Base-by-base conservation (phyloP, 2,329 filamentous ascomycete species). In the Pseudopyrenochaeta lycopersici region DNA sequence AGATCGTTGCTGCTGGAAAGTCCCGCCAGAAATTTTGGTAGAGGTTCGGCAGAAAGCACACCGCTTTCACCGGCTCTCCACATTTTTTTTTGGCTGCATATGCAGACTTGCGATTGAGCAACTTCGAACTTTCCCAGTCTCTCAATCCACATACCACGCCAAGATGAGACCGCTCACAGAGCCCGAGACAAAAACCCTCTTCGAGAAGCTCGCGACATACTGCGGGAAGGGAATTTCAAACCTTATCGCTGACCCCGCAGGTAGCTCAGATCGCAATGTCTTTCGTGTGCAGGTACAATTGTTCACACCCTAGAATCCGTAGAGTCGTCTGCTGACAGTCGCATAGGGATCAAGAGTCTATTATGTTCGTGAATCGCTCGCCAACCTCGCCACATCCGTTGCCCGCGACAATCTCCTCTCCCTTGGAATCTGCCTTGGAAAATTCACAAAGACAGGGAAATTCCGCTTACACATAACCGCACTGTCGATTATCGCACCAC, bases 391-490 rank as follows among this genome's bases (percentile, higher is more conserved):
- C 29, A 96, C 91, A 4, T 92, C 90, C 18, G 87, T 98, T 61
- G 85, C 90, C 32, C 88, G 92, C 66, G 89, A 91, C 64, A 90
- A 89, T 72, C 85, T 98, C 1, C 85, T 97, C 46, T 93, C 90
- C 0, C 81, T 97, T n/a, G 94, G 94, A 21, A 94, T 90, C 20
- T 97, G 93, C 74, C 80, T 98, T 11, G 92, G 92, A 70, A 97
- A 97, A 76, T 96, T 97, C 81, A 97, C 93, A 58, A 98, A 97
- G 82, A 91, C 92, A 4, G 92, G 92, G 60, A 97, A 98, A 77
- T 98, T 99, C 81, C 84, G 94, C 47, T 83, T 99, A 49, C 93
- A 97, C 80, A 91, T 98, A 72, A 98, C 94, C 1, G 90, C 85
- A n/a, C 83, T 99, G 53, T 90, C 92, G 60, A 86, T 97, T 60